Conservation (phyloP, 345 rosid genomes). For the Citrus sp. region DNA sequence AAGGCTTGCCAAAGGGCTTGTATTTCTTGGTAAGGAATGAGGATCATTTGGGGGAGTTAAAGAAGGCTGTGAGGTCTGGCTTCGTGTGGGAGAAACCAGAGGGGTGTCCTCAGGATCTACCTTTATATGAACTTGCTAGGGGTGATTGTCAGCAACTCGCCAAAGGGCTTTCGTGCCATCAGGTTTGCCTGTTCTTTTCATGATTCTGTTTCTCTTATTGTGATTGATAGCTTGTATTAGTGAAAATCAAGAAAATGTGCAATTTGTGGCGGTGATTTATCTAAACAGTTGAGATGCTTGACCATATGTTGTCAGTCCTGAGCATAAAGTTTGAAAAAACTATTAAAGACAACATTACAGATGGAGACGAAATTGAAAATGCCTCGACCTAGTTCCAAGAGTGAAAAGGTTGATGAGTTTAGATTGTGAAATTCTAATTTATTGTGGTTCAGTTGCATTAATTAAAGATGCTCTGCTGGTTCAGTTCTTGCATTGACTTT, state of each 20-base stretch:
- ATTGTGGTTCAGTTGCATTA: not conserved
- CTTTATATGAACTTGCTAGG: slow-evolving; percentile 57
- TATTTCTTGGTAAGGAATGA: slow-evolving; percentile 84
- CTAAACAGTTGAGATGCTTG: not conserved
- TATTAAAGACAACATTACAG: not conserved
- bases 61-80: slow-evolving; percentile 43
- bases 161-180: slow-evolving; percentile 76
- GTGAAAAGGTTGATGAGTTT: not conserved
- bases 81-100: slow-evolving; percentile 79
- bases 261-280: not conserved
- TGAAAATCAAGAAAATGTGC: not conserved
- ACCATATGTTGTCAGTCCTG: not conserved
- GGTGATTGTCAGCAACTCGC: slow-evolving; percentile 63
- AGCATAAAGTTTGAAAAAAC: not conserved
- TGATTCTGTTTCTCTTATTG: not conserved
- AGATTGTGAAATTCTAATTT: not conserved
- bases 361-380: not conserved
- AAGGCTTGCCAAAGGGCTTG: slow-evolving; percentile 68
- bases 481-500: not conserved
- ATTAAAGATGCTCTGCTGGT: not conserved
- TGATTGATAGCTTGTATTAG: not conserved
- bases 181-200: slow-evolving; percentile 35
- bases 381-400: not conserved
- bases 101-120: slow-evolving; percentile 68
- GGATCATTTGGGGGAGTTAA: slow-evolving; percentile 65